Conservation (phyloP, 2,329 filamentous ascomycete species). For the Fusarium irregulare region DNA sequence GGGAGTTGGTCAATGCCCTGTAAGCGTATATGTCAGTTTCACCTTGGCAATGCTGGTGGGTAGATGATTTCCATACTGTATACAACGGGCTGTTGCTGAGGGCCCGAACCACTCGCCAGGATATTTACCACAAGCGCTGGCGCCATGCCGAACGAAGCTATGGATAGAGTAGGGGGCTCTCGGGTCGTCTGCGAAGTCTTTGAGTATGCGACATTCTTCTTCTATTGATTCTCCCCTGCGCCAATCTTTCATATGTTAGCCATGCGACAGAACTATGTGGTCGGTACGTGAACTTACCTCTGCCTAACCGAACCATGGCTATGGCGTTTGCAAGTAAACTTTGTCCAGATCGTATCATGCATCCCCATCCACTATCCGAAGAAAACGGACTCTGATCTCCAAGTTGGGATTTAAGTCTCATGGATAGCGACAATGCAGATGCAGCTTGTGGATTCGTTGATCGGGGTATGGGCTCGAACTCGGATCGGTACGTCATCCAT, state of each 20-base stretch:
- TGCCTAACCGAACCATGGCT: conserved; percentile 76
- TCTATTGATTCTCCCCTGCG: conserved; percentile 67
- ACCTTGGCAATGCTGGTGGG: neutral
- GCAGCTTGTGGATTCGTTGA: conserved; percentile 78
- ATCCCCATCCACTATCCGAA: conserved; percentile 96
- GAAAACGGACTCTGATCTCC: conserved; percentile 85
- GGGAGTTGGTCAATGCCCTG: conserved; percentile 79
- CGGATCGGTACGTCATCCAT: conserved; percentile 96
- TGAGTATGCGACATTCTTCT: conserved; percentile 77
- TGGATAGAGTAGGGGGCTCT: conserved; percentile 93
- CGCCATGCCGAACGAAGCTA: conserved; percentile 90
- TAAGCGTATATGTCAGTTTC: conserved; percentile 3
- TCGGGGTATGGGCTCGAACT: conserved; percentile 84
- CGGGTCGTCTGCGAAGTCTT: conserved; percentile 87
- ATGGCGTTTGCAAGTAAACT: conserved; percentile 91
- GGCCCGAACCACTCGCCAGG: conserved; percentile 99
- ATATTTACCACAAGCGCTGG: conserved; percentile 88
- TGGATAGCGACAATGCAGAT: conserved; percentile 81
- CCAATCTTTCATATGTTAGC: conserved; percentile 70
- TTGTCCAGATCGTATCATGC: conserved; percentile 98
- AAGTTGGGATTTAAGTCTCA: conserved; percentile 84
- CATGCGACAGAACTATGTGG: neutral
- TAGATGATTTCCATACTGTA: conserved; percentile 75
- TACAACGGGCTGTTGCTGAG: conserved; percentile 94
- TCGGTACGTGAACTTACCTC: conserved; percentile 66